Evolutionary conservation across 163 green algal species (phyloP), one percentile per base, ranked within the genome.

Genomic region (Volvox carteri): DNA sequence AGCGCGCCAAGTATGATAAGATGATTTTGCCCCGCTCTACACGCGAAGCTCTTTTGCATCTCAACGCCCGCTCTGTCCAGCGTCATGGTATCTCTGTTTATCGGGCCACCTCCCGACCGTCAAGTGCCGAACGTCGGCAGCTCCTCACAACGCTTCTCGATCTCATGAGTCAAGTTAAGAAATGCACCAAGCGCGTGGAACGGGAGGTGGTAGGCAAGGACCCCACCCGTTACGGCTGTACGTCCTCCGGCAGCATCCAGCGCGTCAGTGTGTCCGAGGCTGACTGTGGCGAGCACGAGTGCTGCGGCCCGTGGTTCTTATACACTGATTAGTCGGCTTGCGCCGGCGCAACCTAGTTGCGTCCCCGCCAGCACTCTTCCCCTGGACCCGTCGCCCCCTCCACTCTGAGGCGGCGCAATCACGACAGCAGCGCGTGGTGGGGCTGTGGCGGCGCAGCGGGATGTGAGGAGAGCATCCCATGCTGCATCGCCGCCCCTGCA

Each of bases 1-100:
- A 58, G 41, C 88, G 94, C 19, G 90, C 90, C 7, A 90, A 91
- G 14, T 96, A 96, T 73, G 94, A 96, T 76, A 62, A 83, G 21
- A 93, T 50, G 1, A n/a, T 88, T 11, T 37, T 30, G 9, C 83
- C 83, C 0, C 68, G 83, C 50, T 60, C 79, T 23, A 88, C 68
- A 30, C 52, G 37, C 37, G 42, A 81, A 52, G 81, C 60, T 33
- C 46, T 88, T 1, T 80, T 67, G 3, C 81, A 88, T 28, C 83
- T 88, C 4, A 88, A 88, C 68, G 83, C 68, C 11, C 67, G 67
- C 67, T 88, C 83, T 8, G 35, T 25, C 4, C 48, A 48, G 6
- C 83, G 83, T 37, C 83, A 88, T 50, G 83, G 83, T 35, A 46
- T 88, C 2, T 11, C 48, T 3, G 6, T 39, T 28, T 42, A 46